Conservation (phyloP, 345 rosid genomes). For the Pistacia atlantica region DNA sequence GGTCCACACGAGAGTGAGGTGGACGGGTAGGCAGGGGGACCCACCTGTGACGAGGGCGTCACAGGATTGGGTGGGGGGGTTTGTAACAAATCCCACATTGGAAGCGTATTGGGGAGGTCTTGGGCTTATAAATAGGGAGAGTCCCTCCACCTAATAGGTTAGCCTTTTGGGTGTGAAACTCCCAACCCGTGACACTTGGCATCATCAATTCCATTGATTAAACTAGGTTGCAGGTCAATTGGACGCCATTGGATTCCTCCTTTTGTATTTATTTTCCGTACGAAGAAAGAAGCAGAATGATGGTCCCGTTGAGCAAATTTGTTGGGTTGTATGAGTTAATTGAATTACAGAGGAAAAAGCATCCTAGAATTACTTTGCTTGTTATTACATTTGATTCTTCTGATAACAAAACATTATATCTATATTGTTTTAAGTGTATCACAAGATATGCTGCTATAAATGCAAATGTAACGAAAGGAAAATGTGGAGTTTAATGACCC, state of each 20-base stretch:
- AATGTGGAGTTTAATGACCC: background rate
- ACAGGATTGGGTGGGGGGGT: no score
- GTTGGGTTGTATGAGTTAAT: background rate
- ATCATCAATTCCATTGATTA: background rate
- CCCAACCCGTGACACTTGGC: no score
- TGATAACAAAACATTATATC: background rate
- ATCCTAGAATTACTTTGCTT: background rate
- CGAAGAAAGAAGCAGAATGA: background rate
- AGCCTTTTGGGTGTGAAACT: no score
- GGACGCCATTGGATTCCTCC: background rate
- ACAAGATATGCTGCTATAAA: background rate
- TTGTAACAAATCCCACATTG: no score
- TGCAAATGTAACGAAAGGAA: background rate
- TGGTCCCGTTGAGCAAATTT: background rate
- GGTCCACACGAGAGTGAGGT: no score
- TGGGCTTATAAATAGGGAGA: no score
- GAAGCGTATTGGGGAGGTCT: no score
- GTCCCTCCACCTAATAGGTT: no score
- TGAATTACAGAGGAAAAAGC: background rate
- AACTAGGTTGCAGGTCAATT: no score
- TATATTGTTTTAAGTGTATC: background rate
- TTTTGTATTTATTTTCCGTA: no score
- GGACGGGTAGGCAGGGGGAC: no score
- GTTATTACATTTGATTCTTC: background rate
- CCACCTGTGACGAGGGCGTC: no score